Evolutionary conservation across 352 stramenopile genomes (phyloP).

Genomic region (Globisporangium rhizosaccharum): DNA sequence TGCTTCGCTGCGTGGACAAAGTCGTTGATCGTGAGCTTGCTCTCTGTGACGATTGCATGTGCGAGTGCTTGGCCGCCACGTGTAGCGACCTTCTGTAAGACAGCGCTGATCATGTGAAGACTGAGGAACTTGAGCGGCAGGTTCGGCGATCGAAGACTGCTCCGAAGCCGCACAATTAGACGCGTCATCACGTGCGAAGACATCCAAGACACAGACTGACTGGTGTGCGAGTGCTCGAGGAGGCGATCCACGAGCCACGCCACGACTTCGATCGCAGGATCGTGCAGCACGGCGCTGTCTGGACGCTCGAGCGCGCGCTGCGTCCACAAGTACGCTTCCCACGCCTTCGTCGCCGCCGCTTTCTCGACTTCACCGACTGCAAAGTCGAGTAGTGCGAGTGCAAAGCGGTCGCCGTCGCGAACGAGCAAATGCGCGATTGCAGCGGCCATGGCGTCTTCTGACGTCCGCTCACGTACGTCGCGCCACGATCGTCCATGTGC

Average conservation of each 20-base stretch:
- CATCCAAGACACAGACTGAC: neutral
- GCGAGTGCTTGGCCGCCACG: neutral
- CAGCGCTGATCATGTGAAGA: constrained; percentile 40
- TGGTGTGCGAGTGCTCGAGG: constrained; percentile 5
- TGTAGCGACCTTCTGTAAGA: constrained; percentile 19
- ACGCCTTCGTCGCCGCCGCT: constrained; percentile 38
- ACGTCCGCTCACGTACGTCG: neutral
- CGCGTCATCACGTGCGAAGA: constrained; percentile 5
- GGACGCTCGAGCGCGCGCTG: constrained; percentile 48
- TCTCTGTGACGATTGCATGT: constrained; percentile 11
- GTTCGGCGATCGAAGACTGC: constrained; percentile 40
- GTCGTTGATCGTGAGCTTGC: constrained; percentile 18
- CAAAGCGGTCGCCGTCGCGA: constrained; percentile 2
- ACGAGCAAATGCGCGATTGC: neutral
- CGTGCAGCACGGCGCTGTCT: constrained; percentile 39
- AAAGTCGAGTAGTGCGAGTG: constrained; percentile 34
- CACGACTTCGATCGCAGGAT: constrained; percentile 75
- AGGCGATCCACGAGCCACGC: constrained; percentile 60
- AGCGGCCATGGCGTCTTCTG: constrained; percentile 8
- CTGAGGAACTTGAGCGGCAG: constrained; percentile 58
- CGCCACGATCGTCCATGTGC: too few relatives aligned
- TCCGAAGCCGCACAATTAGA: constrained; percentile 20
- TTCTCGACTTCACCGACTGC: constrained; percentile 57
- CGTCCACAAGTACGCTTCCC: constrained; percentile 74
- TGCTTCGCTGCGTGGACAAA: constrained; percentile 47